Percentiles rank a stretch among this genome's conserved stretches.
Evolutionary conservation across 2,329 filamentous ascomycete genomes (phyloP).

Genomic region (Lecanicillium sp.): DNA sequence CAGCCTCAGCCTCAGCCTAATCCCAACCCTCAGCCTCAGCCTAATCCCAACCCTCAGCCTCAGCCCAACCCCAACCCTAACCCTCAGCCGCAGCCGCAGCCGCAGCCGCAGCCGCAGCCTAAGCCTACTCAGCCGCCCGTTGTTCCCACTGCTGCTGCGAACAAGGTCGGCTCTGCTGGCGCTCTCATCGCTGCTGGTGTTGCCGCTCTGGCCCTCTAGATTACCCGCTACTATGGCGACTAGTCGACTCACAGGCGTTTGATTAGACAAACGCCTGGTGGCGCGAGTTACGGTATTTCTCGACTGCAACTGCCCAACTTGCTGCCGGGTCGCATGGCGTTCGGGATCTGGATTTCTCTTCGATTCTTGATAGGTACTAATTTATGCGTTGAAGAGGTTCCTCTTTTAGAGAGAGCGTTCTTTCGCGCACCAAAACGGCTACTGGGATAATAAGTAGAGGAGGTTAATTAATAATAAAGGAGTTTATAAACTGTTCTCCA

Average conservation of each 20-base stretch:
- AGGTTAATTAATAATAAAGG: slow-evolving; percentile 8
- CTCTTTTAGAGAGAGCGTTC: background rate
- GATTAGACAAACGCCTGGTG: background rate
- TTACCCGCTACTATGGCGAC: background rate
- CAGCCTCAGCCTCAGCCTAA: slow-evolving; percentile 4
- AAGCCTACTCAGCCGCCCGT: slow-evolving; percentile 8
- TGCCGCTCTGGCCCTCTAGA: slow-evolving; percentile 29
- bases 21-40: background rate
- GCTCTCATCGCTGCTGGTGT: slow-evolving; percentile 30
- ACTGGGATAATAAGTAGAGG: slow-evolving; percentile 3
- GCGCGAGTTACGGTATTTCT: too few relatives aligned
- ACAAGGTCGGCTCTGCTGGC: slow-evolving; percentile 25
- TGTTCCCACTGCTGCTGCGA: slow-evolving; percentile 29
- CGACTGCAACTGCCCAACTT: too few relatives aligned
- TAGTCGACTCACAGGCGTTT: background rate
- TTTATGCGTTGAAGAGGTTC: background rate
- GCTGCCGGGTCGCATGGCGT: background rate
- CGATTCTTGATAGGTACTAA: background rate
- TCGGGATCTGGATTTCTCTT: background rate
- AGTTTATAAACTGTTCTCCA: background rate
- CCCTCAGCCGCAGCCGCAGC: slow-evolving; percentile 2
- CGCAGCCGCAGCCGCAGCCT: slow-evolving; percentile 2
- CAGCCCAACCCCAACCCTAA: slow-evolving; percentile 5
- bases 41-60: slow-evolving; percentile 9
- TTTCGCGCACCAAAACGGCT: background rate